Conservation (phyloP, 2,329 filamentous ascomycete species). For the Fusarium verticillioides region DNA sequence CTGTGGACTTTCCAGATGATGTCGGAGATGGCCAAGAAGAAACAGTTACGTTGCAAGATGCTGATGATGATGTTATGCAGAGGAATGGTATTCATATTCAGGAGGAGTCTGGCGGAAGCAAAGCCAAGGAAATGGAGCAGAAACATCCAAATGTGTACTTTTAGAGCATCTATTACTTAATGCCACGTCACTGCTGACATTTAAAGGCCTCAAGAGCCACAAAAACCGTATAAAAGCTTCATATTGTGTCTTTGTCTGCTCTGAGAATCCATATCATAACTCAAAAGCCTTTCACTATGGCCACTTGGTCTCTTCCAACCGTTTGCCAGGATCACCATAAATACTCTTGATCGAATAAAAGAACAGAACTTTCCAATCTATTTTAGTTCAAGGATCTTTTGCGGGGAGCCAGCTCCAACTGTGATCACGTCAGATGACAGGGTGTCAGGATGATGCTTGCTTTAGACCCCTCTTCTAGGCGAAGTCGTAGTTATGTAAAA, state of each 20-base stretch:
- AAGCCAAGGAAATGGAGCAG: conserved; percentile 30
- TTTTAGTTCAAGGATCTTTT: background rate
- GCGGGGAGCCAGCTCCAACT: background rate
- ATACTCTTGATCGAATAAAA: too few relatives aligned
- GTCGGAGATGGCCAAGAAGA: background rate
- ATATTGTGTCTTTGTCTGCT: too few relatives aligned
- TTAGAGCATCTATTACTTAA: background rate
- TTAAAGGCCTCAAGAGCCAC: accelerated
- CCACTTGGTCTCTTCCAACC: too few relatives aligned
- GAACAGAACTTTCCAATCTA: background rate
- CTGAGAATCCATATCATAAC: too few relatives aligned
- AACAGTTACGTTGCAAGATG: background rate
- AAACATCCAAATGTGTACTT: conserved; percentile 38
- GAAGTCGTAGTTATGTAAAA: too few relatives aligned
- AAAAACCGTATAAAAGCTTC: accelerated
- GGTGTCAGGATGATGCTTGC: background rate
- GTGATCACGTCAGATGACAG: conserved; percentile 4
- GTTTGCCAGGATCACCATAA: too few relatives aligned
- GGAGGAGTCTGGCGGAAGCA: background rate
- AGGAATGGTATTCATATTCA: background rate
- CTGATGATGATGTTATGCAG: background rate
- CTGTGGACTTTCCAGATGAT: background rate
- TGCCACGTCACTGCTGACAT: background rate
- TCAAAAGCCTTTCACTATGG: background rate
- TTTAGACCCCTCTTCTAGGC: background rate